Base-by-base conservation (phyloP, 805 yeast species). In the Kodamaea kakaduensis region DNA sequence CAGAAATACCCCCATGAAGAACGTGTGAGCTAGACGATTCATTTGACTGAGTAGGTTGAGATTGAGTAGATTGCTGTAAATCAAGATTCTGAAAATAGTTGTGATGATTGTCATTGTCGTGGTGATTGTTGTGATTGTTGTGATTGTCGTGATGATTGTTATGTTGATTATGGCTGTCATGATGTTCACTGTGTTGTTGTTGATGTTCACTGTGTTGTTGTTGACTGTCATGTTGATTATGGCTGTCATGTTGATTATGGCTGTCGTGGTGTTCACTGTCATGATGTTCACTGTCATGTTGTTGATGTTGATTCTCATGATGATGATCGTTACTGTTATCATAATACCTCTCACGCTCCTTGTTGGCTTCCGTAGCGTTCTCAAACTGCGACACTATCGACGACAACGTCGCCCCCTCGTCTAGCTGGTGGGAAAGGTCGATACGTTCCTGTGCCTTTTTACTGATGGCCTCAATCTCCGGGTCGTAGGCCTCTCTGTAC, bases 331-430 rank as follows among this genome's bases (percentile, higher is more conserved):
- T 13, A 10, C n/a, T 22, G 25, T 22, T 13, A 7, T 19, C 9
- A 7, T 9, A 10, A n/a, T 22, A 6, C 14, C 27, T 12, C 27
- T 25, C 16, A 13, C 14, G 17, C 9, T 31, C 34, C 15, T 33
- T 38, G 22, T 38, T 40, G 3, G 50, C 20, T 26, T 52, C 49
- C 2, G 66, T 58, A 5, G 66, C 66, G 10, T 54, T 48, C 31
- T 58, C 59, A 28, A 62, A 50, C 37, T 59, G 56, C 29, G 45
- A 48, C 2, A 64, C 66, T 12, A 61, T 59, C 53, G 57, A 46
- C 28, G 53, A 55, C 14, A 61, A 44, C 28, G 52, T 49, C 28
- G 44, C 52, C 22, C 48, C 47, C 31, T 59, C 64, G 24, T 48
- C 40, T 3, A 47, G 30, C 3, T 14, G 15, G 25, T 10, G n/a